Conservation (phyloP, 1,284 basidiomycete species). For the Cystobasidium slooffiae region DNA sequence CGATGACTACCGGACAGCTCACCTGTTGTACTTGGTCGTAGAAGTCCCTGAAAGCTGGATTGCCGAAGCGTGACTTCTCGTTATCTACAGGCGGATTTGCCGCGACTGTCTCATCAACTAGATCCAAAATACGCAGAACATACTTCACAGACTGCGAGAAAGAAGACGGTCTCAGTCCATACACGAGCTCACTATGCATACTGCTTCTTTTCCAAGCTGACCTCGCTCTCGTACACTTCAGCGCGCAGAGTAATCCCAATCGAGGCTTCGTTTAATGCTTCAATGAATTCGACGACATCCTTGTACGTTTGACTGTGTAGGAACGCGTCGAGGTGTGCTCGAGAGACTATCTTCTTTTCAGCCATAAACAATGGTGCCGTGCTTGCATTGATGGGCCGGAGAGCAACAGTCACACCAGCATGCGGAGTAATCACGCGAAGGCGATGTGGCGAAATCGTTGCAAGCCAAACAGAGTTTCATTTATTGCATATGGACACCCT, state of each 20-base stretch:
- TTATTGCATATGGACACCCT: neutral
- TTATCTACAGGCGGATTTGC: slow-evolving; percentile 86
- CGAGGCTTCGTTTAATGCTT: slow-evolving; percentile 75
- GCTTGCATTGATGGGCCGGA: neutral
- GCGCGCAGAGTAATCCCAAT: slow-evolving; percentile 78
- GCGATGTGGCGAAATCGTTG: slow-evolving; percentile 2
- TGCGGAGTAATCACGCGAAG: neutral
- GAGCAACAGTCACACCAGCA: neutral
- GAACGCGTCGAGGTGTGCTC: slow-evolving; percentile 80
- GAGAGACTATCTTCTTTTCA: slow-evolving; percentile 76
- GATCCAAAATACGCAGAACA: slow-evolving; percentile 68
- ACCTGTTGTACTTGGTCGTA: slow-evolving; percentile 80
- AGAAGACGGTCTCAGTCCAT: neutral
- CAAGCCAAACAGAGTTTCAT: neutral
- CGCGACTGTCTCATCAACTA: slow-evolving; percentile 69
- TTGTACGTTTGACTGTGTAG: slow-evolving; percentile 73
- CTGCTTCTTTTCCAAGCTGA: slow-evolving; percentile 57
- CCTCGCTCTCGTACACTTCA: slow-evolving; percentile 64
- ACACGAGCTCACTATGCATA: neutral
- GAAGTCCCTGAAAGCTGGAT: slow-evolving; percentile 92
- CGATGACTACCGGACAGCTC: slow-evolving; percentile 27
- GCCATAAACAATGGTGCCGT: slow-evolving; percentile 8
- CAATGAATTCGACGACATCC: slow-evolving; percentile 73
- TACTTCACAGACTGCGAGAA: slow-evolving; percentile 65
- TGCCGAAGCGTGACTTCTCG: slow-evolving; percentile 89